These are phyloP conservation scores for Borealophlyctis nickersoniae DNA, from an alignment of 192 early-diverging fungal species.

Conservation along the genomic window DNA sequence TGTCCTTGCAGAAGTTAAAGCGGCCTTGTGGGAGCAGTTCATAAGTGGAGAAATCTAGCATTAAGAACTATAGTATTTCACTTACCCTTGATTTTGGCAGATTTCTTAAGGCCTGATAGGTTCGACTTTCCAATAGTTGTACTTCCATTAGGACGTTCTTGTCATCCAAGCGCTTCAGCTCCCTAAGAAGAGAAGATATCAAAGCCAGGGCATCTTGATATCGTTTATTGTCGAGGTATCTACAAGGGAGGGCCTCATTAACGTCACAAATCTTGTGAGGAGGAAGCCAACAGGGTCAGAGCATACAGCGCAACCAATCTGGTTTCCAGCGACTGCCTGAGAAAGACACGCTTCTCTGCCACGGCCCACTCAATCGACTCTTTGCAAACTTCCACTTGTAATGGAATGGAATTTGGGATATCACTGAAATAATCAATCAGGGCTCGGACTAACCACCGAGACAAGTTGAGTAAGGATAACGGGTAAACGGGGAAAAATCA, in stretches of 20 bases:
- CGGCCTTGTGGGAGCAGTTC: slow-evolving; percentile 62
- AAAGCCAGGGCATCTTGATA: slow-evolving; percentile 87
- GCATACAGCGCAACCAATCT: slow-evolving; percentile 78
- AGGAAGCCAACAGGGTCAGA: slow-evolving; percentile 9
- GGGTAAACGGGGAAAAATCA: slow-evolving; percentile 16
- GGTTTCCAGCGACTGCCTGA: slow-evolving; percentile 94
- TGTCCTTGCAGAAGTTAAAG: slow-evolving; percentile 92
- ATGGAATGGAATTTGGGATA: slow-evolving; percentile 79
- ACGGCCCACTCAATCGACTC: slow-evolving; percentile 92
- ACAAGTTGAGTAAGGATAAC: slow-evolving; percentile 3
- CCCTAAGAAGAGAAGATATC: slow-evolving; percentile 80
- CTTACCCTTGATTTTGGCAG: slow-evolving; percentile 84
- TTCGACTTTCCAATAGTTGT: slow-evolving; percentile 90
- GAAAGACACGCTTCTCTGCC: slow-evolving; percentile 88
- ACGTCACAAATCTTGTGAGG: slow-evolving; percentile 18
- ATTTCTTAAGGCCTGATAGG: slow-evolving; percentile 89
- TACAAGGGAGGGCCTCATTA: slow-evolving; percentile 14
- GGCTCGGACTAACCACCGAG: slow-evolving; percentile 55
- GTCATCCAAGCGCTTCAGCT: slow-evolving; percentile 98
- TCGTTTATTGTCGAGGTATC: slow-evolving; percentile 89
- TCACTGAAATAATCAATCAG: slow-evolving; percentile 83
- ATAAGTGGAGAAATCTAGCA: slow-evolving; percentile 1
- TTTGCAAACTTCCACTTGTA: slow-evolving; percentile 92
- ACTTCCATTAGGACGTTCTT: slow-evolving; percentile 98
- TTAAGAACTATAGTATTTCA: neutral